Conservation (phyloP, 257 asterid genomes). For the Solanum ossicruentum region DNA sequence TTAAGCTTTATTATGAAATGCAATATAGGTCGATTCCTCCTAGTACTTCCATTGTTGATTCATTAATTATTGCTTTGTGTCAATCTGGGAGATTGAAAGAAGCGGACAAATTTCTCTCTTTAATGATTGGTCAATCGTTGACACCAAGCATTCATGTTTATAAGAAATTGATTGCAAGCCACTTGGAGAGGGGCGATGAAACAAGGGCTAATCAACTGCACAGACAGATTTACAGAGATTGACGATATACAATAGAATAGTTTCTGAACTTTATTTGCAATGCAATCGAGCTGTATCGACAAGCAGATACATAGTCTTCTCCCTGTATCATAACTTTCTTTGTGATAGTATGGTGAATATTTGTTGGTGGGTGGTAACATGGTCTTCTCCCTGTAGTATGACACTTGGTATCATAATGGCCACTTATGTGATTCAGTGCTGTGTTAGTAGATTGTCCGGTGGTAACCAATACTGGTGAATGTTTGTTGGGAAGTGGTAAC, state of each 20-base stretch:
- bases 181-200: conserved; percentile 25
- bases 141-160: conserved; percentile 21
- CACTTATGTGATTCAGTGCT: background rate
- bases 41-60: conserved; percentile 12
- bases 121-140: conserved; percentile 24
- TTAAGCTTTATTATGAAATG: conserved; percentile 63
- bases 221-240: conserved; percentile 1
- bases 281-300: background rate
- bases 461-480: too few relatives aligned
- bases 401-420: background rate
- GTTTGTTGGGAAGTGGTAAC: background rate
- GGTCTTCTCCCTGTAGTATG: background rate
- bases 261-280: background rate
- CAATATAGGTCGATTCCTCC: conserved; percentile 44
- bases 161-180: conserved; percentile 17
- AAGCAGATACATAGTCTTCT: background rate
- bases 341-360: background rate
- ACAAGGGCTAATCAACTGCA: conserved; percentile 20
- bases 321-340: background rate
- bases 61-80: conserved; percentile 30
- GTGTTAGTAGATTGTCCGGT: background rate
- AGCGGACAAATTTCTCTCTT: conserved; percentile 29
- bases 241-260: background rate
- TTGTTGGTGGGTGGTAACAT: background rate
- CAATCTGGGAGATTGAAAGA: conserved; percentile 40